These are phyloP conservation scores for Tylopilus balloui DNA, from an alignment of 768 basidiomycete species.

Conservation along the genomic window DNA sequence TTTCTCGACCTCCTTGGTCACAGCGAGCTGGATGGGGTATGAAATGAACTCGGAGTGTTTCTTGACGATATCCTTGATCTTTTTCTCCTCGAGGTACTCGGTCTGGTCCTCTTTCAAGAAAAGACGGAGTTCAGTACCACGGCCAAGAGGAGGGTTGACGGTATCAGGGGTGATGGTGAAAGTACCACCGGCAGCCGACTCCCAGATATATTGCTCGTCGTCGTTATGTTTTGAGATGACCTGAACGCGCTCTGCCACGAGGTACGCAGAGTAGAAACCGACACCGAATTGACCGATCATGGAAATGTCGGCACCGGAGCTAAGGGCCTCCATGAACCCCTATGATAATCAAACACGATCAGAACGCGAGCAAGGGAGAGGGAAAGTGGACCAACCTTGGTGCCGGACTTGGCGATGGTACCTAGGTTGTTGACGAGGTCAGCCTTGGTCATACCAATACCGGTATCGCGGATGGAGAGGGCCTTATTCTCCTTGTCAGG, in stretches of 20 bases:
- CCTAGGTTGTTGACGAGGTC: constrained; percentile 99
- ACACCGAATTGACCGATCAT: constrained; percentile 99
- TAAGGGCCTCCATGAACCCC: constrained; percentile 99
- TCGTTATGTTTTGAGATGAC: constrained; percentile 99
- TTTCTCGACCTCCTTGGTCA: constrained; percentile 99
- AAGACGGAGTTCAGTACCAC: constrained; percentile 89
- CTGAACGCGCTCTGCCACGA: constrained; percentile 97
- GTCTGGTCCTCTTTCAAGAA: constrained; percentile 98
- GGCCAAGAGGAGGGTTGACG: constrained; percentile 83
- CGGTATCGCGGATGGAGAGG: constrained; percentile 88
- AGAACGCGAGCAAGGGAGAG: constrained; percentile 2
- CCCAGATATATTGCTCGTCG: constrained; percentile 99
- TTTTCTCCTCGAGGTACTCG: constrained; percentile 99
- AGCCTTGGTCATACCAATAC: constrained; percentile 99
- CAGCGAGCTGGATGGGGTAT: constrained; percentile 97
- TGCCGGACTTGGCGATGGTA: constrained; percentile 93
- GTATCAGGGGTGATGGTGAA: constrained; percentile 98
- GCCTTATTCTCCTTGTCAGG: constrained; percentile 96
- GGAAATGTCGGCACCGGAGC: constrained; percentile 82
- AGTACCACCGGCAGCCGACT: constrained; percentile 99
- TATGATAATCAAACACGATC: constrained; percentile 27
- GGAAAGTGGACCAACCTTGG: constrained; percentile 53
- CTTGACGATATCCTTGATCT: constrained; percentile 99
- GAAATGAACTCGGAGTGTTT: constrained; percentile 99
- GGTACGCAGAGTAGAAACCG: constrained; percentile 99